Conservation (phyloP, 495 filamentous ascomycete species). For the Choiromyces venosus region DNA sequence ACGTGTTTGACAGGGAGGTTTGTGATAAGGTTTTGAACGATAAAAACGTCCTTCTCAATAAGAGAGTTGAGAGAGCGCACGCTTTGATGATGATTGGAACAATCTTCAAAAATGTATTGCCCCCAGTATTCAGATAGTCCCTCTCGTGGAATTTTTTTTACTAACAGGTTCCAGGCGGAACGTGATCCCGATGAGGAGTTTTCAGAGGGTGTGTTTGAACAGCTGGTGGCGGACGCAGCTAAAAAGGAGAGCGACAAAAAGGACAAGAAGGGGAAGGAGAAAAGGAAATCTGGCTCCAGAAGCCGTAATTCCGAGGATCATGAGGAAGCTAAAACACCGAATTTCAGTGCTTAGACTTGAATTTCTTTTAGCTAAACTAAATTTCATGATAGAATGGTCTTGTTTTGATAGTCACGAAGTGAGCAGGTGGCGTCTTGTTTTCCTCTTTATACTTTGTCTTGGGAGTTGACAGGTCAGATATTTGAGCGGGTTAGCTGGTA, state of each 20-base stretch:
- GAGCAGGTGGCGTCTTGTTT: not conserved
- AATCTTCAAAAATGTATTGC: constrained; percentile 74
- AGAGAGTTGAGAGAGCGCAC: constrained; percentile 84
- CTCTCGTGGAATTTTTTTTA: not conserved
- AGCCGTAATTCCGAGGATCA: not conserved
- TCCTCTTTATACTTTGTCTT: not conserved
- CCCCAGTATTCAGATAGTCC: constrained; percentile 4
- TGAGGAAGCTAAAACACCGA: not conserved
- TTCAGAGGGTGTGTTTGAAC: constrained; percentile 97
- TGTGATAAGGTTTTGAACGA: constrained; percentile 61
- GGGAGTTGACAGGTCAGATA: not conserved
- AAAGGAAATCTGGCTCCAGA: constrained; percentile 45
- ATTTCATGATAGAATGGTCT: constrained; percentile 1
- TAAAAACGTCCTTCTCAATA: constrained; percentile 73
- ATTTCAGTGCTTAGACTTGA: not conserved
- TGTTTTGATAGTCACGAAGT: not conserved
- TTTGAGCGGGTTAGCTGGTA: not conserved
- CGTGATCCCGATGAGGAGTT: constrained; percentile 94
- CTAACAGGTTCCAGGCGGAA: constrained; percentile 59
- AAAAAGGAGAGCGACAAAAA: constrained; percentile 83
- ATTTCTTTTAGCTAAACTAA: not conserved
- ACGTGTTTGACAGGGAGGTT: constrained; percentile 30
- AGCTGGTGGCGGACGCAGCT: constrained; percentile 92
- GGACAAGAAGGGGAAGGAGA: constrained; percentile 65
- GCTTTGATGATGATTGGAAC: constrained; percentile 81